Evolutionary conservation across 805 yeast genomes (phyloP).

Genomic region (Phaffomyces antillensis): DNA sequence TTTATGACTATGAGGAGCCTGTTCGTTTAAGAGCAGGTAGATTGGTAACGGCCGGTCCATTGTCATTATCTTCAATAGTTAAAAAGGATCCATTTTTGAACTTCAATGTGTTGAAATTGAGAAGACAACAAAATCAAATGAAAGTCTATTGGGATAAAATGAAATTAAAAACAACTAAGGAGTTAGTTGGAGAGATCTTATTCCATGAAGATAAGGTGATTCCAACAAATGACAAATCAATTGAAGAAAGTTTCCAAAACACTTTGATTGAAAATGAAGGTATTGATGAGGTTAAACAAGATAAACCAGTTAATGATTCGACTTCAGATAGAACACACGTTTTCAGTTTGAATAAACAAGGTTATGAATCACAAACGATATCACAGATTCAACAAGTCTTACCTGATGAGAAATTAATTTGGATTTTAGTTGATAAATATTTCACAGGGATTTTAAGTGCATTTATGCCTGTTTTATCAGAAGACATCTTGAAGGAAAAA

Average conservation of each 20-base stretch:
- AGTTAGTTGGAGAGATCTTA: conserved; percentile 15
- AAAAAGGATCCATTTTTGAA: conserved; percentile 26
- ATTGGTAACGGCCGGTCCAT: conserved; percentile 26
- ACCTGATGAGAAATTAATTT: conserved; percentile 18
- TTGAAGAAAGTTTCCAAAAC: conserved; percentile 25
- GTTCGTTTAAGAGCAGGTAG: conserved; percentile 26
- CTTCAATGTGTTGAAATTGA: conserved; percentile 19
- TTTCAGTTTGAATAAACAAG: conserved; percentile 5
- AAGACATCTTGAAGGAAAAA: conserved; percentile 12
- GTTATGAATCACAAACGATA: conserved; percentile 18
- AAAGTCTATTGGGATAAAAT: conserved; percentile 3
- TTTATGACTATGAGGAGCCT: conserved; percentile 25
- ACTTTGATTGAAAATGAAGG: conserved; percentile 32
- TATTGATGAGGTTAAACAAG: conserved; percentile 26
- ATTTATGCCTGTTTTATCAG: conserved; percentile 23
- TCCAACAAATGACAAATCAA: conserved; percentile 6
- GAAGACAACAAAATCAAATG: conserved; percentile 22
- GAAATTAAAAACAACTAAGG: conserved; percentile 7
- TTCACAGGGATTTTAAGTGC: conserved; percentile 14
- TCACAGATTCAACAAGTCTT: conserved; percentile 15
- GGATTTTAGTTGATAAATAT: conserved; percentile 19
- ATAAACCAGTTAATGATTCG: not conserved
- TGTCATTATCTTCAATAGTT: conserved; percentile 23
- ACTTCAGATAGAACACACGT: conserved; percentile 10
- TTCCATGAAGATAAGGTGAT: conserved; percentile 11